phyloP scores from a whole-genome alignment of 306 rosid species.

The Myrica gale region DNA sequence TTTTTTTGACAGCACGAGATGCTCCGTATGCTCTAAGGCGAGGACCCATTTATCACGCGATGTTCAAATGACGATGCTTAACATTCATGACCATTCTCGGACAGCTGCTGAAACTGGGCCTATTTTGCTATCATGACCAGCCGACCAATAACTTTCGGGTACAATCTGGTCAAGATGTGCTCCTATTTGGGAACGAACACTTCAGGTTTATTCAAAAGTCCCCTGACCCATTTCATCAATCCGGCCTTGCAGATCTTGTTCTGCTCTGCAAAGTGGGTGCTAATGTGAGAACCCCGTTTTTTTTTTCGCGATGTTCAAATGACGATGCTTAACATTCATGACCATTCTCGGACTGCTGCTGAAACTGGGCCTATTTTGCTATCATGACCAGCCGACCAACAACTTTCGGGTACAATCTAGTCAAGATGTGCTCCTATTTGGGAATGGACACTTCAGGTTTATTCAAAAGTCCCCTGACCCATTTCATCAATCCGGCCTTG shows the following conservation, averaged over 20 bases:
- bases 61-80: constrained; percentile 79
- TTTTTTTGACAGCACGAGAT: constrained; percentile 65
- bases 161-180: constrained; percentile 11
- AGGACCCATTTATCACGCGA: constrained; percentile 86
- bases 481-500: too few species aligned
- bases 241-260: constrained; percentile 1
- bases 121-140: constrained; percentile 58
- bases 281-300: too few species aligned
- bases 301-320: too few species aligned
- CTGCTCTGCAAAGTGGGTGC: not conserved
- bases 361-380: too few species aligned
- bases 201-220: constrained; percentile 6
- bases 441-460: too few species aligned
- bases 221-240: not conserved
- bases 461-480: too few species aligned
- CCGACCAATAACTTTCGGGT: constrained; percentile 16
- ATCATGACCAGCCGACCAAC: too few species aligned
- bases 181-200: constrained; percentile 17
- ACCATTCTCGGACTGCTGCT: too few species aligned
- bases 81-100: constrained; percentile 59
- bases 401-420: too few species aligned
- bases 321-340: too few species aligned
- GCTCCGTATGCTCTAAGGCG: constrained; percentile 89
- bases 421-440: too few species aligned
- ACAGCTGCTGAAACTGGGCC: constrained; percentile 84